Conservation (phyloP, 2,329 filamentous ascomycete species). For the Periglandula ipomoeae region DNA sequence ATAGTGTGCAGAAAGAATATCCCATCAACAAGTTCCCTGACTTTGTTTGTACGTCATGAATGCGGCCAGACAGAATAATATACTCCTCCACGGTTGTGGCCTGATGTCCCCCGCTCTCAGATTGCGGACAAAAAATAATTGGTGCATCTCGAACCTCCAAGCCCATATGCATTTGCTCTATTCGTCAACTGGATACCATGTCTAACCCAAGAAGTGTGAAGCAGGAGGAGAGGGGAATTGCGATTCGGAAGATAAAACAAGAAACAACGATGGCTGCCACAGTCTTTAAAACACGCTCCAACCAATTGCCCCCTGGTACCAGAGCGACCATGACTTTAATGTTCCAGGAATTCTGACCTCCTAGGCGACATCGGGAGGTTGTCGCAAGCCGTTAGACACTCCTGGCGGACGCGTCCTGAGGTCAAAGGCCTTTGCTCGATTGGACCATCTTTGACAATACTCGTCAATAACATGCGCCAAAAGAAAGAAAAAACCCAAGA, state of each 20-base stretch:
- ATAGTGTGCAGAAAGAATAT: background rate
- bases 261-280: background rate
- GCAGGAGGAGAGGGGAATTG: background rate
- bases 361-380: constrained; percentile 9
- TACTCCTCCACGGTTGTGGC: background rate
- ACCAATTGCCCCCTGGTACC: background rate
- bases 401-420: constrained; percentile 11
- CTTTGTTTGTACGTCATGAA: background rate
- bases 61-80: background rate
- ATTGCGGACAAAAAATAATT: background rate
- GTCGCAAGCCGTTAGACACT: constrained; percentile 13
- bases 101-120: background rate
- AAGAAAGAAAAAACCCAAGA: background rate
- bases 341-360: background rate
- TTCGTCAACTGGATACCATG: constrained; percentile 2
- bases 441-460: constrained; percentile 9
- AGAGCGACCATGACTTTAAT: background rate
- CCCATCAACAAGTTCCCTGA: no score
- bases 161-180: constrained; percentile 1
- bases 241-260: background rate
- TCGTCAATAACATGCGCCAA: background rate
- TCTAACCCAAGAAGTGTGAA: constrained; percentile 5
- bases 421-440: constrained; percentile 13
- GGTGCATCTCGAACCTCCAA: background rate
- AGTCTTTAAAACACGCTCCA: background rate